Evolutionary conservation across 257 asterid genomes (phyloP).

Genomic region (Penstemon newberryi): DNA sequence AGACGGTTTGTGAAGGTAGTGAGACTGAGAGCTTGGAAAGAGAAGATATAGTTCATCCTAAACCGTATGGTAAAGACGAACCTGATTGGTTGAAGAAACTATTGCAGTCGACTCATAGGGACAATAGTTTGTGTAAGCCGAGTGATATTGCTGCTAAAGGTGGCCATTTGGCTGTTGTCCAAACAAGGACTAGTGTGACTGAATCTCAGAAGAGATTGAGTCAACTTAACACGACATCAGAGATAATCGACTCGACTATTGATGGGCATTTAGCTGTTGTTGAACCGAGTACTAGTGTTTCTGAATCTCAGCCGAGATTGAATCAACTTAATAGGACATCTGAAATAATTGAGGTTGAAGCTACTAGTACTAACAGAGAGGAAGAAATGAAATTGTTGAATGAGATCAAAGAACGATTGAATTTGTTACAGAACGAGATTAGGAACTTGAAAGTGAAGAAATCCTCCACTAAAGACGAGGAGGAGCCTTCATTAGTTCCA

Average conservation of each 20-base stretch:
- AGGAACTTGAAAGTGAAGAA: constrained; percentile 41
- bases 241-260: constrained; percentile 39
- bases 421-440: constrained; percentile 53
- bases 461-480: constrained; percentile 29
- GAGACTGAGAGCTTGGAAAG: constrained; percentile 39
- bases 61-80: constrained; percentile 41
- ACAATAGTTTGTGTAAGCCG: constrained; percentile 40
- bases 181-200: constrained; percentile 32
- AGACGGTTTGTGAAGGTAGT: constrained; percentile 26
- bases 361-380: constrained; percentile 29
- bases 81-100: constrained; percentile 66
- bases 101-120: constrained; percentile 42
- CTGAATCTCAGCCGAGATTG: constrained; percentile 30
- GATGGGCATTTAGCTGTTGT: constrained; percentile 23
- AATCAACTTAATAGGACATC: constrained; percentile 35
- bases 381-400: constrained; percentile 63
- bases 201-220: constrained; percentile 32
- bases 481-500: constrained; percentile 36
- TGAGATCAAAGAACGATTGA: constrained; percentile 59
- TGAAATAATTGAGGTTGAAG: constrained; percentile 39
- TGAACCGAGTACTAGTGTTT: constrained; percentile 29
- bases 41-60: constrained; percentile 28
- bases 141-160: constrained; percentile 46
- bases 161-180: constrained; percentile 36
- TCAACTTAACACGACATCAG: constrained; percentile 39